Evolutionary conservation across 73 alveolate genomes (phyloP).

Genomic region (Effrenium voratum): DNA sequence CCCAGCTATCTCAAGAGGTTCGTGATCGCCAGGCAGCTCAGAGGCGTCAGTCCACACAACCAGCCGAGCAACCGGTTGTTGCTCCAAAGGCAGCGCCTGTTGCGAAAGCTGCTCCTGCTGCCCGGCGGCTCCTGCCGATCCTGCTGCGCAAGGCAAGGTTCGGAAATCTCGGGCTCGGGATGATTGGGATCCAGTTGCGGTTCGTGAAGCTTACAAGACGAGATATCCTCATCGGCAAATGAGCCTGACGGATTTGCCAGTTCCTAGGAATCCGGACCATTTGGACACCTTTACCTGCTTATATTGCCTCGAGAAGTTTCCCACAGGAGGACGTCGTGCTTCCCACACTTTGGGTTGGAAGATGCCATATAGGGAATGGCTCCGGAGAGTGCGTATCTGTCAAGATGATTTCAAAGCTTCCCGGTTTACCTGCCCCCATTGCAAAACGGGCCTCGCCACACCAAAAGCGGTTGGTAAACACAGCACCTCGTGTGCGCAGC

Average conservation of each 20-base stretch:
- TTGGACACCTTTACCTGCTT: neutral
- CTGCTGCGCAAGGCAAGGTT: neutral
- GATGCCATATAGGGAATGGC: slow-evolving; percentile 26
- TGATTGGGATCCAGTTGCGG: slow-evolving; percentile 32
- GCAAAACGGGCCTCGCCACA: neutral
- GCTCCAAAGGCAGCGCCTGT: neutral
- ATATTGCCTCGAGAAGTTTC: neutral
- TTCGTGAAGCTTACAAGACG: slow-evolving; percentile 14
- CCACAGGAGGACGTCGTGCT: neutral
- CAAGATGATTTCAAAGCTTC: neutral
- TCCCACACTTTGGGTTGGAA: neutral
- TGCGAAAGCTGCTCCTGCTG: neutral
- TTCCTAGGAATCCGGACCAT: neutral
- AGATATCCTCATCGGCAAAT: neutral
- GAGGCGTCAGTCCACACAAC: neutral
- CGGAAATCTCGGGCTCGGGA: neutral
- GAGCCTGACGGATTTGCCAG: slow-evolving; percentile 20
- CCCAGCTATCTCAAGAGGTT: neutral
- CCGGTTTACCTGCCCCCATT: neutral
- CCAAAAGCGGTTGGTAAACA: slow-evolving; percentile 1
- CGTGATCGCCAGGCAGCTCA: neutral
- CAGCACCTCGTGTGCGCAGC: neutral
- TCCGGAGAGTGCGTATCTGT: neutral
- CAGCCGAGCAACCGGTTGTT: neutral
- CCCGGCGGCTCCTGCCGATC: neutral